Conservation (phyloP, 2,329 filamentous ascomycete genomes). For the Talaromyces sp. region DNA sequence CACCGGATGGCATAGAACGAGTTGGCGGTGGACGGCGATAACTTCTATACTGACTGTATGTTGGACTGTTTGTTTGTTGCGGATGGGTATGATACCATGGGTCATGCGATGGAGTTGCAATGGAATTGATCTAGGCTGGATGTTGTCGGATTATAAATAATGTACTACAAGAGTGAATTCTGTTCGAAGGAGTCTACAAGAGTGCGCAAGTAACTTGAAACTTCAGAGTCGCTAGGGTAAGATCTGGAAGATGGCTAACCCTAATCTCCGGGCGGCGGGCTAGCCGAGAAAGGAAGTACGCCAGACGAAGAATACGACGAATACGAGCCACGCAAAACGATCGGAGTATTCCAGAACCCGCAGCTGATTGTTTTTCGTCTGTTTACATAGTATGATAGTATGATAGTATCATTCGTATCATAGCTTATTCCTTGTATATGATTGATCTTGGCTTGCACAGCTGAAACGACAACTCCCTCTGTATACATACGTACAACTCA, state of each 20-base stretch:
- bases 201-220: background rate
- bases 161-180: background rate
- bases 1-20: slow-evolving; percentile 42
- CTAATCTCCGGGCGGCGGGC: background rate
- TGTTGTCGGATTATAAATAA: background rate
- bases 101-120: slow-evolving; percentile 12
- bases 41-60: background rate
- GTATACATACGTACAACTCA: too few species aligned
- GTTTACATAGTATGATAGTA: background rate
- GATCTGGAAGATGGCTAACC: background rate
- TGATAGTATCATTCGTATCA: background rate
- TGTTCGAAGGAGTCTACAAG: background rate
- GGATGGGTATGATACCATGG: slow-evolving; percentile 19
- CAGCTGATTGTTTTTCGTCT: background rate
- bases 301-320: background rate
- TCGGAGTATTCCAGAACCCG: background rate
- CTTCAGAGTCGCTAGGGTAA: background rate
- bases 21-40: slow-evolving; percentile 34
- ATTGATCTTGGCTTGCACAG: background rate
- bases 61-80: slow-evolving; percentile 11
- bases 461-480: background rate
- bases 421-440: background rate
- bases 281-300: background rate
- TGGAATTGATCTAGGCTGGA: background rate
- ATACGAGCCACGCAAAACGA: slow-evolving; percentile 13